phyloP scores from a whole-genome alignment of 2,329 filamentous ascomycete species.

The Leptographium radiaticola region DNA sequence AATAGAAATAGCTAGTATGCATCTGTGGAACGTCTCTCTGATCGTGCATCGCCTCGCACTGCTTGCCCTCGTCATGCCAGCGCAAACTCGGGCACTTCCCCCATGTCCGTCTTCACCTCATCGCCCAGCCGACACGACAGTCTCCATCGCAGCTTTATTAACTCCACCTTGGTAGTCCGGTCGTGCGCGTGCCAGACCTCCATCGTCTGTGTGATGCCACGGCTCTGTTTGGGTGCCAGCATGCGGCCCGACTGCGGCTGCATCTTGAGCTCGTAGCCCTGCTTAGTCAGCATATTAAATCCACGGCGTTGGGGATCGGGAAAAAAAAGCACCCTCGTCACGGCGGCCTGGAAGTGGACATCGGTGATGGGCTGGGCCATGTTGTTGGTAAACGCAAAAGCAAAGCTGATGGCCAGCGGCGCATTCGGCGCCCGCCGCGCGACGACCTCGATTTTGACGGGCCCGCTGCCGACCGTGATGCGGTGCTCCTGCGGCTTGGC shows the following conservation, averaged over 20 bases:
- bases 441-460: conserved; percentile 59
- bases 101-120: conserved; percentile 63
- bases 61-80: conserved; percentile 37
- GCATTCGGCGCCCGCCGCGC: conserved; percentile 45
- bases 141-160: conserved; percentile 85
- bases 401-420: conserved; percentile 50
- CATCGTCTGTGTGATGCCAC: conserved; percentile 71
- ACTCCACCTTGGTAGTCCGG: conserved; percentile 51
- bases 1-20: background rate
- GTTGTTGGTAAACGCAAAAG: conserved; percentile 75
- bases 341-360: conserved; percentile 82
- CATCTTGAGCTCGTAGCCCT: conserved; percentile 72
- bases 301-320: background rate
- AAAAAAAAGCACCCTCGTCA: conserved; percentile 59
- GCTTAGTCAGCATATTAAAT: conserved; percentile 5
- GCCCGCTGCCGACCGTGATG: conserved; percentile 54
- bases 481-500: conserved; percentile 45
- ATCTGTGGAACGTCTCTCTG: background rate
- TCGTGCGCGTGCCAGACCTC: conserved; percentile 62
- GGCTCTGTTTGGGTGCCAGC: conserved; percentile 57
- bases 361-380: conserved; percentile 59
- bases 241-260: conserved; percentile 73
- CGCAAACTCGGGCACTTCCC: conserved; percentile 68
- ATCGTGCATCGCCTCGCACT: background rate
- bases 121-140: conserved; percentile 60